Conservation (phyloP, 2,329 filamentous ascomycete species). For the Aspergillus quadricinctus region DNA sequence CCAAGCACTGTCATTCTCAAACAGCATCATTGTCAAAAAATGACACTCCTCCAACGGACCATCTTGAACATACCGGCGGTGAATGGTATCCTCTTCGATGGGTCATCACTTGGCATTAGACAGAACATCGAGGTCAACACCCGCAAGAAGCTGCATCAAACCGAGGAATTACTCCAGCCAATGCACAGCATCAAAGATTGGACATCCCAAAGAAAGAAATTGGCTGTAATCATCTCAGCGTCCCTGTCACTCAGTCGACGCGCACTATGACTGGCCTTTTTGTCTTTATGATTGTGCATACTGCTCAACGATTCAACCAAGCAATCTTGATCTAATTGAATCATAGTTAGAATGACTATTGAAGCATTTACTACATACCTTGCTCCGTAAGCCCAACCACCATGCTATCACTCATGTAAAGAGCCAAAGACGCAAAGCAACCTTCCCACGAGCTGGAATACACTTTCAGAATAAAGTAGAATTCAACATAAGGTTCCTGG, state of each 20-base stretch:
- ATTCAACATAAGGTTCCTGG: background rate
- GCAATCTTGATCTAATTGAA: background rate
- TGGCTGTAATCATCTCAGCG: background rate
- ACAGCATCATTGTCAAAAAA: background rate
- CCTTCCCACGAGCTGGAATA: no score
- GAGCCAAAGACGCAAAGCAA: background rate
- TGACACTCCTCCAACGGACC: background rate
- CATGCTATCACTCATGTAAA: background rate
- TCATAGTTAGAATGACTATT: background rate
- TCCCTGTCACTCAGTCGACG: background rate
- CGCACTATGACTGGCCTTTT: background rate
- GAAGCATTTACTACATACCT: background rate
- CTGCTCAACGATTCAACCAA: background rate
- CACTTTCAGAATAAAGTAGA: background rate
- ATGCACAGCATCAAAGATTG: background rate
- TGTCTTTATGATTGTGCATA: background rate
- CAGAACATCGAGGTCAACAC: background rate
- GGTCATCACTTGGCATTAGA: background rate
- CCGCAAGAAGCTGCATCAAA: background rate
- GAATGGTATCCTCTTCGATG: background rate
- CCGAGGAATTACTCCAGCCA: background rate
- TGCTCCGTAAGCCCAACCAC: background rate
- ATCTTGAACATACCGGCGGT: background rate
- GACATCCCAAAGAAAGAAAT: background rate
- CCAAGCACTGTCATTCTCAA: background rate